These are phyloP conservation scores for Elaphomyces granulatus DNA, from an alignment of 495 filamentous ascomycete species.

Conservation along the genomic window DNA sequence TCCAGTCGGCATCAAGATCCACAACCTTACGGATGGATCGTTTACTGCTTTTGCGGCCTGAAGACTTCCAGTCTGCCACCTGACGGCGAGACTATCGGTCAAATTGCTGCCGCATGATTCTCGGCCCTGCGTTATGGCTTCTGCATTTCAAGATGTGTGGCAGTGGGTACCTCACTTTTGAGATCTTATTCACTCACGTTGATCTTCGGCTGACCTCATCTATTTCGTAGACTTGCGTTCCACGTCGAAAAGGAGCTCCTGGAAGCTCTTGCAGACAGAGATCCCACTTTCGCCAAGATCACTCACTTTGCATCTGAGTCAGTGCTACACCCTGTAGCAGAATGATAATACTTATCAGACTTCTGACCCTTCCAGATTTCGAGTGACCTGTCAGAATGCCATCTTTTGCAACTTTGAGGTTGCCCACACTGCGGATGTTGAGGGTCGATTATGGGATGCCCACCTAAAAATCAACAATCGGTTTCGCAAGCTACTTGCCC, in stretches of 20 bases:
- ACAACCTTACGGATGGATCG: constrained; percentile 27
- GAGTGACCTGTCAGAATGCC: constrained; percentile 50
- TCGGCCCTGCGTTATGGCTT: constrained; percentile 31
- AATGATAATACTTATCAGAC: no score
- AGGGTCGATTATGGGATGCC: constrained; percentile 61
- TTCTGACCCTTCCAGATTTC: constrained; percentile 40
- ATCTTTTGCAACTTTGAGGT: constrained; percentile 62
- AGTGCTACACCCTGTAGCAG: constrained; percentile 13
- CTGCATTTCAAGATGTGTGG: constrained; percentile 34
- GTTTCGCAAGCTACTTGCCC: constrained; percentile 50
- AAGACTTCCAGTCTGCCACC: constrained; percentile 33
- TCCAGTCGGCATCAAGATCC: no score
- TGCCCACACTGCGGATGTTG: constrained; percentile 46
- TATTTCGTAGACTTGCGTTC: constrained; percentile 31
- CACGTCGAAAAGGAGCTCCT: constrained; percentile 34
- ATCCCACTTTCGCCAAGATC: constrained; percentile 41
- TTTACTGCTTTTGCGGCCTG: constrained; percentile 22
- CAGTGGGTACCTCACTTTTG: constrained; percentile 26
- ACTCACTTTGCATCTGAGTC: constrained; percentile 45
- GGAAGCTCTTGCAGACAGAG: constrained; percentile 36
- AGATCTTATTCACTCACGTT: constrained; percentile 1
- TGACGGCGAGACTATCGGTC: constrained; percentile 42
- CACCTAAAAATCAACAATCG: constrained; percentile 62
- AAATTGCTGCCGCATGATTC: constrained; percentile 21
- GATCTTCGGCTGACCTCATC: constrained; percentile 12